Base-by-base conservation (phyloP, 805 yeast genomes). In the Monosporozyma yasuniensis region DNA sequence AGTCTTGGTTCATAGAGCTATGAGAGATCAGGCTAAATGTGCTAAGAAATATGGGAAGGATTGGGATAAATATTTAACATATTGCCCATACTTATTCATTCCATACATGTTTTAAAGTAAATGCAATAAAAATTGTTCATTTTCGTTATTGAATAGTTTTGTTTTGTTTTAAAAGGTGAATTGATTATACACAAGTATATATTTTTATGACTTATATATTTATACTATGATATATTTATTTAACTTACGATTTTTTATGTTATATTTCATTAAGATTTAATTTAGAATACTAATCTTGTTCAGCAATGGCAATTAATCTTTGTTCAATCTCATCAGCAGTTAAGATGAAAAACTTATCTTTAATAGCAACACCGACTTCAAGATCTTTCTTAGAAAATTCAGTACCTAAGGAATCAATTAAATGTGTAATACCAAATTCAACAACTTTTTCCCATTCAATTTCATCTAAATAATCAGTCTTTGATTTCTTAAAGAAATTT, bases 351-450 rank as follows among this genome's bases (percentile, higher is more conserved):
- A 91, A 91, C 46, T 83, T 84, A 39, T 74, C 80, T 46, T 72
- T 71, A 3, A 85, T 74, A 25, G 96, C 96, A 44, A 90, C 85
- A 48, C 97, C 99, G 53, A 93, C 77, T 72, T 93, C 99, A 50
- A 93, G 73, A 64, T 93, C 99, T 63, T 85, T 84, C 69, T 89
- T 90, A 58, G 96, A 80, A 68, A 93, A 91, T 61, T 93, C 99
- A 2, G 96, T 88, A 46, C 95, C 89, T 57, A 93, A 73, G 1
- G 91, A 85, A 51, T 87, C 84, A 59, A 95, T 84, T 67, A 93
- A 76, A 8, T 95, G 85, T 38, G 84, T 78, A 56, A 93, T 89
- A 27, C 90, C 96, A 65, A 83, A 80, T 67, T 93, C 99, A 12
- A 88, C 95, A 16, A 90, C 88, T 48, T 79, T 78, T 61, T 82